Conservation (phyloP, 140 eudicot genomes). For the Bidens hawaiensis region DNA sequence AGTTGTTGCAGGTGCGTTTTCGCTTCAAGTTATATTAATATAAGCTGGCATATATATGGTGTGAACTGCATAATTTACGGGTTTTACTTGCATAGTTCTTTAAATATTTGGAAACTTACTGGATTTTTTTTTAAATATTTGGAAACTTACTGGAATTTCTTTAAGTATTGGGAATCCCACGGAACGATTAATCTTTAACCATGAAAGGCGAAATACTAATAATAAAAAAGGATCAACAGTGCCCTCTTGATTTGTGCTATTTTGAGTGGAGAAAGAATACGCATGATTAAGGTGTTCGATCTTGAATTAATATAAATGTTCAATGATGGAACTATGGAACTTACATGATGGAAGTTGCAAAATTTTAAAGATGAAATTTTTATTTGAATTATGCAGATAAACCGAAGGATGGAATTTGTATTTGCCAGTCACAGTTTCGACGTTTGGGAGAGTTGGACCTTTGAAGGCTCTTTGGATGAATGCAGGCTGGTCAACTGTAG, state of each 20-base stretch:
- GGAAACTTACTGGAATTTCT: not conserved
- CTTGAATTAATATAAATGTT: not conserved
- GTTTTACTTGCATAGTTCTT: not conserved
- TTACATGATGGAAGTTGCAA: constrained; percentile 2
- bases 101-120: not conserved
- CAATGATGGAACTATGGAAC: not conserved
- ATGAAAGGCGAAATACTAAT: not conserved
- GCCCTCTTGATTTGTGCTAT: not conserved
- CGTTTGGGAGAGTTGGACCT: constrained; percentile 96
- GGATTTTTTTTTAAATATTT: not conserved
- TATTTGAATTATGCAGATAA: constrained; percentile 58
- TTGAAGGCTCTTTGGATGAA: constrained; percentile 88
- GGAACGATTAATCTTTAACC: not conserved
- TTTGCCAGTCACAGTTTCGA: constrained; percentile 98
- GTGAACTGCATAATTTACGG: not conserved
- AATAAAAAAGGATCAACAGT: not conserved
- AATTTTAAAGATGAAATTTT: not conserved
- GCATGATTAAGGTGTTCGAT: constrained; percentile 13
- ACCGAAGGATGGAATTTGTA: constrained; percentile 90
- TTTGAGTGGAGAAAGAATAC: not conserved
- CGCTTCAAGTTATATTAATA: not conserved
- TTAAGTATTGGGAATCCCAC: not conserved
- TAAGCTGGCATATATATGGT: not conserved
- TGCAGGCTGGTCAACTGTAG: constrained; percentile 90
- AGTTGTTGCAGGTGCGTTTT: constrained; percentile 80